Evolutionary conservation across 1,139 yeast genomes (phyloP), one percentile per base, ranked within the genome.

Genomic region (Debaryomyces sp.): DNA sequence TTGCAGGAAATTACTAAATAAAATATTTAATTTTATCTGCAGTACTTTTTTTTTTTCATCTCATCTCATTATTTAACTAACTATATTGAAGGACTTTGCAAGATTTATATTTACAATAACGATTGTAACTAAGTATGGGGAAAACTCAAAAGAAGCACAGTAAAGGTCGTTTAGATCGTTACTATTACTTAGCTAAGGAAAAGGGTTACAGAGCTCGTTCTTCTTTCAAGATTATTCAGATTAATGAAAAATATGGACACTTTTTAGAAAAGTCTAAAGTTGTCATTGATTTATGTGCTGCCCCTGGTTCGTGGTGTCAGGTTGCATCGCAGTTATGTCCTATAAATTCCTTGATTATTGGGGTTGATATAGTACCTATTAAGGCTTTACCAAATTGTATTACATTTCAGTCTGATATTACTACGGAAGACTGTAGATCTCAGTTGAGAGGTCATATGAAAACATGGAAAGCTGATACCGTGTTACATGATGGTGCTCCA

Each of bases 271-370:
- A 89, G 68, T 91, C 98, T n/a, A 94, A 90, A 69, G 98, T 94
- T 41, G 97, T 94, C 40, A 89, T 94, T 49, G 99, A 94, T 81
- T 78, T 94, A 59, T 94, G 99, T 87, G 98, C 99, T 50, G 99
- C 99, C 3, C 99, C 99, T 30, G 99, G 99, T 50, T 91, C 97
- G 4, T 94, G 99, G 98, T 94, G 99, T 80, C 99, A 94, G 72
- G 99, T 95, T 39, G 99, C 99, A 1, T 84, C 96, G 4, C 90
- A 90, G 54, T 71, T 90, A 50, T 92, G 98, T 72, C 97, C 98
- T 2, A 76, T 92, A 6, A 91, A 91, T 68, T 90, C 98, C 0
- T 78, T 94, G 57, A 92, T 94, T 61, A 90, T 94, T 50, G 99
- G 99, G 66, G 99, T 95, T 29, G 99, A 94, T 81, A 87, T 94